Base-by-base conservation (phyloP, 768 basidiomycete genomes). In the Kwoniella europaea region DNA sequence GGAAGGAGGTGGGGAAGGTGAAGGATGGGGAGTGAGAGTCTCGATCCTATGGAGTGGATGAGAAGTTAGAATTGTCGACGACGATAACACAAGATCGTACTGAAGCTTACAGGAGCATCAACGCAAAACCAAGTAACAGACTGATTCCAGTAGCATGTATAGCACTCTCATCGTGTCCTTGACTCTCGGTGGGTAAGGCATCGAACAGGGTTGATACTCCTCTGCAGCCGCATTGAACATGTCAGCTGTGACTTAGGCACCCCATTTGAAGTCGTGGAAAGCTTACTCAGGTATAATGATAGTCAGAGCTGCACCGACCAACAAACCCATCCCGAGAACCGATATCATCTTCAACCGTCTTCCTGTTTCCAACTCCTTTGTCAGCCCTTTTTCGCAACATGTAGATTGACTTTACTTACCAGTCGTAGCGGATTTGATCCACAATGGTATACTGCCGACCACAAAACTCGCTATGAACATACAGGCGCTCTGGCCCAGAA, bases 211-310 rank as follows among this genome's bases (percentile, higher is more conserved):
- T 80, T 12, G 75, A 71, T 3, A 83, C 76, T n/a, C 82, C 81
- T 55, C 82, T 83, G 43, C 61, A 13, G 12, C 7, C 20, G 35
- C 9, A 12, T 16, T 29, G 2, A 35, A 29, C 18, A 10, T n/a
- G 27, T 68, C 67, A 68, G 67, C 52, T 35, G 35, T 35, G 35
- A 35, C 6, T 35, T 35, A 7, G 35, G 35, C 35, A 35, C 6
- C 35, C 35, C 35, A 35, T 35, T 35, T 35, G 6, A 35, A 6
- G 5, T 35, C 7, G 35, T 35, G 35, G 35, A 35, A 7, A 86
- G 84, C 91, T 82, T 84, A 94, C 91, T 97, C 95, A 46, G 96
- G 95, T 63, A 98, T 90, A 73, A 98, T 93, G 27, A 98, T 89
- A 13, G 92, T 92, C 72, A 98, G 84, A 0, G 93, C 93, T 2